Conservation (phyloP, 2,329 filamentous ascomycete genomes). For the Penicillium rolfsii region DNA sequence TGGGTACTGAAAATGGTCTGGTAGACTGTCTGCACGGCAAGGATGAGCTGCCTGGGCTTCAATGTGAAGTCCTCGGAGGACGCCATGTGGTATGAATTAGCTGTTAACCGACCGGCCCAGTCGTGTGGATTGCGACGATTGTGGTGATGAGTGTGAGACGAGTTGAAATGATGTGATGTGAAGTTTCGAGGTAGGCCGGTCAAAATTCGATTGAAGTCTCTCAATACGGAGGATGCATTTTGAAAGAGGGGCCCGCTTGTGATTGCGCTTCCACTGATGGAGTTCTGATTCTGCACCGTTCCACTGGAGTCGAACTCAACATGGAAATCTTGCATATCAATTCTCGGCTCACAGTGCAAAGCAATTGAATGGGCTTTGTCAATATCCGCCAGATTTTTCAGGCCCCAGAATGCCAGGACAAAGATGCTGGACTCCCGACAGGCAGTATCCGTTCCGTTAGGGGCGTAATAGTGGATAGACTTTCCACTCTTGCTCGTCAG, state of each 20-base stretch:
- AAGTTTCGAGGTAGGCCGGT: neutral
- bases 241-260: constrained; percentile 19
- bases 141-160: neutral
- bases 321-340: constrained; percentile 20
- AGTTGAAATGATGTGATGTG: neutral
- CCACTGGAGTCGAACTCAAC: constrained; percentile 19
- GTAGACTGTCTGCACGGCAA: constrained; percentile 18
- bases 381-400: neutral
- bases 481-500: no score
- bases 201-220: constrained; percentile 16
- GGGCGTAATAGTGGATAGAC: neutral
- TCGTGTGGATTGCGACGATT: constrained; percentile 10
- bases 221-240: constrained; percentile 21
- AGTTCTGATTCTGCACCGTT: constrained; percentile 13
- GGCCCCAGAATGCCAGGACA: constrained; percentile 3
- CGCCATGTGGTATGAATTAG: constrained; percentile 16
- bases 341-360: constrained; percentile 18
- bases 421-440: constrained; percentile 6
- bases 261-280: constrained; percentile 14
- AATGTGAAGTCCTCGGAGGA: constrained; percentile 4
- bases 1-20: constrained; percentile 23
- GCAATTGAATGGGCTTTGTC: constrained; percentile 1
- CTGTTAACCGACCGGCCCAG: constrained; percentile 21
- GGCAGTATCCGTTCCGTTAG: neutral
- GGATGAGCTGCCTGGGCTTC: constrained; percentile 6